Evolutionary conservation across 768 basidiomycete genomes (phyloP).

Genomic region (Trametopsis cervina): DNA sequence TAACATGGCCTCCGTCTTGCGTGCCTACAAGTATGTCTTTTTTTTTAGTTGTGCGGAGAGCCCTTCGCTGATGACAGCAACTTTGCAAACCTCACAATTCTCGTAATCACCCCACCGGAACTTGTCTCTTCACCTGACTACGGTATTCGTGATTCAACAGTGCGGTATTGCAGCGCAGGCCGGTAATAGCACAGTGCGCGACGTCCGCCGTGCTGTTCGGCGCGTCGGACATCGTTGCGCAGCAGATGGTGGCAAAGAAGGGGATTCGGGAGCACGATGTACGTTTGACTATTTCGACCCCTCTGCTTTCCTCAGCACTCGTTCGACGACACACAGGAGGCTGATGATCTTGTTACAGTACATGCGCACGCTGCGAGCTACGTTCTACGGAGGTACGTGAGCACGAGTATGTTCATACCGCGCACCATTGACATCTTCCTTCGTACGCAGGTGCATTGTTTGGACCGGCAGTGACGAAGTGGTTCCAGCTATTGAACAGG

Average conservation of each 20-base stretch:
- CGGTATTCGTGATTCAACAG: constrained; percentile 25
- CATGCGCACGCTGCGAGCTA: constrained; percentile 1
- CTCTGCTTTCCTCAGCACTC: not conserved
- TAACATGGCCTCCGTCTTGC: constrained; percentile 18
- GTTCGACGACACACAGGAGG: not conserved
- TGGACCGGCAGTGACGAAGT: constrained; percentile 76
- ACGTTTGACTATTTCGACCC: constrained; percentile 21
- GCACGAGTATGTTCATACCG: not conserved
- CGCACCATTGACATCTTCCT: constrained; percentile 1
- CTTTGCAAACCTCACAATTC: too few species aligned
- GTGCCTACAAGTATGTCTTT: constrained; percentile 21
- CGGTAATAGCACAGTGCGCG: constrained; percentile 54
- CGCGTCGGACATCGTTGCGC: constrained; percentile 75
- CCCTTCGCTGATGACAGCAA: not conserved
- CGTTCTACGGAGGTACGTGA: constrained; percentile 60
- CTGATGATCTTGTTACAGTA: not conserved
- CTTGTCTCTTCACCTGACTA: not conserved
- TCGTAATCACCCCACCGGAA: not conserved
- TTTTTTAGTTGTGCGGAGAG: not conserved
- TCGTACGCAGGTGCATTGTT: constrained; percentile 51
- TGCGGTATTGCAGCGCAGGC: constrained; percentile 51
- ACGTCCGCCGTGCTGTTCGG: constrained; percentile 68
- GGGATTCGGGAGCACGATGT: constrained; percentile 69
- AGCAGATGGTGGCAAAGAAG: constrained; percentile 73
- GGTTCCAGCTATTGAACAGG: constrained; percentile 69